Evolutionary conservation across 2,329 filamentous ascomycete genomes (phyloP), one percentile per base, ranked within the genome.

Genomic region (Colletotrichum gloeosporioides): DNA sequence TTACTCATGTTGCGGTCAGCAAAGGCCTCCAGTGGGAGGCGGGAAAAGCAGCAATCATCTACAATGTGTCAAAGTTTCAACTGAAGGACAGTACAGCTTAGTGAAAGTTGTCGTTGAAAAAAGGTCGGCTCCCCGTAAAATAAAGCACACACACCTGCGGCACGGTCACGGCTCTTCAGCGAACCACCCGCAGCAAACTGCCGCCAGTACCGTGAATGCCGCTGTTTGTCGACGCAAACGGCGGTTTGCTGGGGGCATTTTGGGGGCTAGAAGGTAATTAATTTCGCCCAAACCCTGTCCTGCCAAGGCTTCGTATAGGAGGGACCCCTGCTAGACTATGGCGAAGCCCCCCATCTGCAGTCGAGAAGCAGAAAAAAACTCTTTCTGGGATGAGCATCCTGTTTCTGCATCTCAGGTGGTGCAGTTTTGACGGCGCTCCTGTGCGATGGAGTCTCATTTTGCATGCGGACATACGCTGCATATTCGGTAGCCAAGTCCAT

Each of bases 221-320:
- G 57, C 65, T 70, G 71, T 65, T 59, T 29, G 32, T 71, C 59
- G 71, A 71, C 59, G 67, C 27, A 71, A 71, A 70, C 8, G 32
- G 71, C 66, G 71, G 71, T 44, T 61, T 29, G 18, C 67, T 39
- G 29, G 59, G 44, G 49, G 39, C 6, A 15, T 61, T 16, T 68
- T 62, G 70, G 71, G 59, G 57, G 44, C 67, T 65, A 34, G 9
- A 59, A 53, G 18, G 25, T 32, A 22, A 32, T 61, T 44, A 44
- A 59, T 74, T 65, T 59, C 59, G 27, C 59, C 67, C 66, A 13
- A 44, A 65, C 66, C 67, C 71, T 65, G 71, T 57, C 29, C 13
- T 25, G 59, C 71, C 66, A 74, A 74, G 66, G 10, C 32, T 64
- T 74, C 12, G 44, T 65, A 34, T 71, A n/a, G 32, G 25, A 59